Evolutionary conservation across 805 yeast species (phyloP), one percentile per base, ranked within the genome.

Genomic region (Candida qinlingensis): DNA sequence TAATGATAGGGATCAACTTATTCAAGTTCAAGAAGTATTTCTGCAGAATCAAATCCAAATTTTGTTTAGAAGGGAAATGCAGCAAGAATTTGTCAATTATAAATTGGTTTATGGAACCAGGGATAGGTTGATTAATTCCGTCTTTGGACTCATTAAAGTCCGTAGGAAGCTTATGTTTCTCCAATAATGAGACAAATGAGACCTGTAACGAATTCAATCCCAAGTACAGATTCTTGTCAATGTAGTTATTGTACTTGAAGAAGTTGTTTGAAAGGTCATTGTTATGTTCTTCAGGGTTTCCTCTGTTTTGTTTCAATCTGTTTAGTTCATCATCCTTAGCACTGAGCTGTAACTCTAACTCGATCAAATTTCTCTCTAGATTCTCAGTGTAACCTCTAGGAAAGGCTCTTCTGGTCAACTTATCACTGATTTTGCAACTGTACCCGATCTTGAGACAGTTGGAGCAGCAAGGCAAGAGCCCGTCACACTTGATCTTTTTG

Each of bases 381-480:
- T 80, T 81, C 65, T 84, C 88, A 1, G 95, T 86, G 59, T 86
- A 86, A 0, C 94, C 92, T 57, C 83, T 82, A 3, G 94, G 92
- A 52, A 85, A 84, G 1, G 91, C 87, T 51, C 89, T 72, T 64
- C 95, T 72, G 0, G 90, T 80, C 29, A 86, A 65, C 60, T 83
- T 84, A 65, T 85, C 92, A 47, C 85, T 78, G 4, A 85, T 85
- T 38, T 80, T 76, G 63, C 95, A 86, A 41, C 76, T 80, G 57
- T 81, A 82, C 0, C 83, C 84, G 39, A 82, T 79, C 52, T 77
- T 77, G 35, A 69, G 66, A 60, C 94, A 86, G 58, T 83, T 83
- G 36, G 80, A 71, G 61, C 95, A 86, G 41, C 70, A 64, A 8
- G 90, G 90, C 2, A 78, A 73, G 50, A 74, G 72, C 1, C 91